Evolutionary conservation across 1,284 basidiomycete genomes (phyloP).

Genomic region (Chiua sp.): DNA sequence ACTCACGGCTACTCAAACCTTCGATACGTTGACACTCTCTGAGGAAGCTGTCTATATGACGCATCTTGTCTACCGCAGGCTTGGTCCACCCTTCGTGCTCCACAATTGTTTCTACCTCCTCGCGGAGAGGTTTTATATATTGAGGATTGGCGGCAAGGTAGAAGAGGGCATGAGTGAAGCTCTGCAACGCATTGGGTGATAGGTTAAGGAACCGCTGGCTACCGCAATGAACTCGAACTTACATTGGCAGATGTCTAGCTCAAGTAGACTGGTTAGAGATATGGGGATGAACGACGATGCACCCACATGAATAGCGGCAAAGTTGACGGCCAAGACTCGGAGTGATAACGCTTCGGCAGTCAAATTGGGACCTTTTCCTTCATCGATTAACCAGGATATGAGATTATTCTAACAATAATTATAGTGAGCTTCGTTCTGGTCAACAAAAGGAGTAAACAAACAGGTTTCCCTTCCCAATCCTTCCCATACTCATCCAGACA

Average conservation of each 20-base stretch:
- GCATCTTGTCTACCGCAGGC: too few relatives aligned
- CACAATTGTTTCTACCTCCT: background rate
- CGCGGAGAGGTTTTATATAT: background rate
- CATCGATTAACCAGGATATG: slow-evolving; percentile 3
- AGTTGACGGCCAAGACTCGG: slow-evolving; percentile 41
- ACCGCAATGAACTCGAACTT: background rate
- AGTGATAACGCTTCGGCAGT: slow-evolving; percentile 34
- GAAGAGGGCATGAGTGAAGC: background rate
- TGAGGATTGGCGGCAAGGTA: background rate
- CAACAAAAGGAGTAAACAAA: slow-evolving; percentile 19
- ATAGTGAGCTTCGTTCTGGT: background rate
- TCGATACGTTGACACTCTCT: too few relatives aligned
- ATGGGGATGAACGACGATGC: too few relatives aligned
- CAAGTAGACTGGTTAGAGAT: background rate
- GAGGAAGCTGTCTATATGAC: too few relatives aligned
- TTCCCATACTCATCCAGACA: slow-evolving; percentile 39
- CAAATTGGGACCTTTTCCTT: background rate
- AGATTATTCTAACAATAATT: background rate
- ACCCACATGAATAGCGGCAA: slow-evolving; percentile 37
- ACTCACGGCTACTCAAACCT: too few relatives aligned
- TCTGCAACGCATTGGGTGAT: background rate
- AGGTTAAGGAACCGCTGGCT: background rate
- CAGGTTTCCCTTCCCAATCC: slow-evolving; percentile 45
- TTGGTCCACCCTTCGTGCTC: too few relatives aligned
- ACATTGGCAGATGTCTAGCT: background rate